Percentiles rank a stretch among this genome's conserved stretches.
Evolutionary conservation across 495 filamentous ascomycete genomes (phyloP).

Genomic region (Hyaloscypha variabilis): DNA sequence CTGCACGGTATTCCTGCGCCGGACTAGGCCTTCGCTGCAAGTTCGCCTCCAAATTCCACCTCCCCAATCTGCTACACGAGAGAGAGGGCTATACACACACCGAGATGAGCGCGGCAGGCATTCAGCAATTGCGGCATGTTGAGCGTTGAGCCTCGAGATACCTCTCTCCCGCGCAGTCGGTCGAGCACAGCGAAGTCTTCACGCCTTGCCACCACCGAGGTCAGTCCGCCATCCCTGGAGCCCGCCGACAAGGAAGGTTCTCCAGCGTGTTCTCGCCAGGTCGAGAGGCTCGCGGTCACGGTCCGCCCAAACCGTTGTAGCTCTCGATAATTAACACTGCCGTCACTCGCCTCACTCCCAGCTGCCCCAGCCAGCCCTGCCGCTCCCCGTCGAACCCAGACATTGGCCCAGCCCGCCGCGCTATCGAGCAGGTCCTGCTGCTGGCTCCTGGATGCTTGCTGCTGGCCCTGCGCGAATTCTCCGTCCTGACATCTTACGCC

Average conservation of each 20-base stretch:
- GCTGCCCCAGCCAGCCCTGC: background rate
- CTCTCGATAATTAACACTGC: constrained; percentile 4
- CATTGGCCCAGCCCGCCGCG: background rate
- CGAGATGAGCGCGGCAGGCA: background rate
- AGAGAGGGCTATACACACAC: background rate
- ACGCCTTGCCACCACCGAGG: constrained; percentile 5
- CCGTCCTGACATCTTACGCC: background rate
- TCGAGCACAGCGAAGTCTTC: background rate
- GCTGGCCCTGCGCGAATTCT: background rate
- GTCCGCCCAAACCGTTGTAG: constrained; percentile 27
- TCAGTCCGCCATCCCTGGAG: constrained; percentile 14
- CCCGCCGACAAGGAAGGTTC: background rate
- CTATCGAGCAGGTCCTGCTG: background rate
- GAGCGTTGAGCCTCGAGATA: background rate
- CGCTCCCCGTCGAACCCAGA: too few relatives aligned
- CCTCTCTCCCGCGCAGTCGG: background rate
- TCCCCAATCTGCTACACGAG: constrained; percentile 2
- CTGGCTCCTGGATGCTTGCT: too few relatives aligned
- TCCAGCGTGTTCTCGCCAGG: background rate
- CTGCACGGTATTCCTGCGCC: background rate
- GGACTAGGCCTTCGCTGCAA: constrained; percentile 5
- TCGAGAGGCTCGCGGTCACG: constrained; percentile 20
- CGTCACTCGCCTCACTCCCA: background rate
- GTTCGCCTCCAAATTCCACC: constrained; percentile 8
- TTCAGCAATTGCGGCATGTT: background rate